phyloP scores from a whole-genome alignment of 345 rosid genomes.

The Lenwebbia sp. region DNA sequence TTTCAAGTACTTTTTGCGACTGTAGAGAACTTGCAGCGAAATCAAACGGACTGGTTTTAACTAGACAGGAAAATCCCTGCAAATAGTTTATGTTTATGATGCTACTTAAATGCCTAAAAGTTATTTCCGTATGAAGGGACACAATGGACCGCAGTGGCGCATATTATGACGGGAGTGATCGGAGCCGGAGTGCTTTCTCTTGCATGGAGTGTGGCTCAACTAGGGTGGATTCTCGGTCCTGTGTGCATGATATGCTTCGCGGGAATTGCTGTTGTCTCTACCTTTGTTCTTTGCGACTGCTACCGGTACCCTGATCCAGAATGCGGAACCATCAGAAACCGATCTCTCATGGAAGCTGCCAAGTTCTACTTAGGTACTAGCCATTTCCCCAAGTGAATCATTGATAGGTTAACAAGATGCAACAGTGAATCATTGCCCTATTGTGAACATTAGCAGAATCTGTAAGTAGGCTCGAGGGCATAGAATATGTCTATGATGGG shows the following conservation, averaged over 20 bases:
- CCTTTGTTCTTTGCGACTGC: constrained; percentile 37
- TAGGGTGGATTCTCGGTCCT: constrained; percentile 81
- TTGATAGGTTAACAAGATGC: not conserved
- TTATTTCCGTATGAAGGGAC: not conserved
- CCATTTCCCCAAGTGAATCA: not conserved
- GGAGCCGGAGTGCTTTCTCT: constrained; percentile 80
- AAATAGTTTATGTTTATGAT: not conserved
- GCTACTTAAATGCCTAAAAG: not conserved
- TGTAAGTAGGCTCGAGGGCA: not conserved
- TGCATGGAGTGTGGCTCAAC: constrained; percentile 61
- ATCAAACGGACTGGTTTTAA: not conserved
- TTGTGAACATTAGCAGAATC: not conserved
- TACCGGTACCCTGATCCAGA: constrained; percentile 47
- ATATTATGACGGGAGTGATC: constrained; percentile 65
- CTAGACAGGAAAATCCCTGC: not conserved
- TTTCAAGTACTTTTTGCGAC: not conserved
- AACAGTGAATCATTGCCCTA: not conserved
- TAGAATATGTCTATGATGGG: not conserved
- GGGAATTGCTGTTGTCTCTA: constrained; percentile 28
- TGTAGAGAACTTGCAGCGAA: not conserved
- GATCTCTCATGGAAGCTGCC: constrained; percentile 42
- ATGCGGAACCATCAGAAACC: constrained; percentile 30
- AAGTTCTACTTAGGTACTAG: constrained; percentile 29
- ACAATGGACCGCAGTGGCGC: constrained; percentile 38
- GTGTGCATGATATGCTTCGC: constrained; percentile 33